Evolutionary conservation across 257 asterid species (phyloP).

Genomic region (Ilex asprella): DNA sequence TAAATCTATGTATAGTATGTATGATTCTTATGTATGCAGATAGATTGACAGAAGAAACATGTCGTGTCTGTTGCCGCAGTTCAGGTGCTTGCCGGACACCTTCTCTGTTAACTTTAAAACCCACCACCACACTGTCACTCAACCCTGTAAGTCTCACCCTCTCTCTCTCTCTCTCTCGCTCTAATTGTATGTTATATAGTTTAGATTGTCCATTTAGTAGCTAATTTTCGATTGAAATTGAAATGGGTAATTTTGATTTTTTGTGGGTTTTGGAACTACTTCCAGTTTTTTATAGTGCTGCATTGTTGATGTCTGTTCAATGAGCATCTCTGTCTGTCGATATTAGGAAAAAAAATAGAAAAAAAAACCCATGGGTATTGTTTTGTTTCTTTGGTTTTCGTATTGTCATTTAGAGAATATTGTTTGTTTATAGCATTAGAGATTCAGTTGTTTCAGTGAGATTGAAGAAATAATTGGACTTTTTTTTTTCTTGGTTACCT

Average conservation of each 20-base stretch:
- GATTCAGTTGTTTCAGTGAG: too few species aligned
- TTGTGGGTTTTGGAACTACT: slow-evolving; percentile 9
- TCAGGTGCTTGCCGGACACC: slow-evolving; percentile 83
- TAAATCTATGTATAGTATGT: background rate
- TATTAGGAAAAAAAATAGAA: too few species aligned
- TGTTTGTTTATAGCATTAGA: too few species aligned
- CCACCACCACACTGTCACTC: slow-evolving; percentile 35
- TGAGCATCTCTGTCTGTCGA: background rate
- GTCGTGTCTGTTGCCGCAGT: slow-evolving; percentile 93
- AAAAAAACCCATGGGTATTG: too few species aligned
- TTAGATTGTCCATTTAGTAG: background rate
- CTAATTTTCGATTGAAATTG: background rate
- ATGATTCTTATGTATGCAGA: slow-evolving; percentile 11
- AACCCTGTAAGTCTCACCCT: slow-evolving; percentile 32
- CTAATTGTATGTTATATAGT: background rate
- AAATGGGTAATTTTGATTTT: background rate
- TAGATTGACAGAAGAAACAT: slow-evolving; percentile 36
- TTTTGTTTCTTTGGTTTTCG: too few species aligned
- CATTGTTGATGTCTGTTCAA: slow-evolving; percentile 4
- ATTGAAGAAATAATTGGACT: too few species aligned
- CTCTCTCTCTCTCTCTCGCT: background rate
- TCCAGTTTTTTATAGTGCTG: slow-evolving; percentile 14
- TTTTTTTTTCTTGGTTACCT: too few species aligned
- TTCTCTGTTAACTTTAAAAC: slow-evolving; percentile 56
- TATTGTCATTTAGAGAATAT: too few species aligned